Evolutionary conservation across 2,329 filamentous ascomycete genomes (phyloP).

Genomic region (Pestalotiopsis fici): DNA sequence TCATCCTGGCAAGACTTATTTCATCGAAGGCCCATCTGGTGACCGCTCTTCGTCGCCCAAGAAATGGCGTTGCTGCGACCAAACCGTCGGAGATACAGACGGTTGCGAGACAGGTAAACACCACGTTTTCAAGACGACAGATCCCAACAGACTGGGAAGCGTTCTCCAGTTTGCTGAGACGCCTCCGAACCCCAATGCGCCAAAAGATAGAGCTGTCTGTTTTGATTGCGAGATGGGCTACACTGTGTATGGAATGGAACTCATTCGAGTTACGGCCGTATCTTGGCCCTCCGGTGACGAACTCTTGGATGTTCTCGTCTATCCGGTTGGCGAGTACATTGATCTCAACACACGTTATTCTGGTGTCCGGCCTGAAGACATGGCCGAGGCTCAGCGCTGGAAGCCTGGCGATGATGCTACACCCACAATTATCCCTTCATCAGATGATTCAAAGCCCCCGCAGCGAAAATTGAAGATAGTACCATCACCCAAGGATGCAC

Average conservation of each 20-base stretch:
- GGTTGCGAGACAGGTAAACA: slow-evolving; percentile 73
- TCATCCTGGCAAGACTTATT: slow-evolving; percentile 74
- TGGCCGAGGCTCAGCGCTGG: slow-evolving; percentile 67
- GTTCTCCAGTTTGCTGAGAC: slow-evolving; percentile 81
- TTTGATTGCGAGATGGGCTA: slow-evolving; percentile 99
- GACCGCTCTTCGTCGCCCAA: slow-evolving; percentile 59
- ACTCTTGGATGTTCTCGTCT: slow-evolving; percentile 82
- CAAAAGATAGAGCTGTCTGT: slow-evolving; percentile 65
- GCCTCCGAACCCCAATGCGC: slow-evolving; percentile 60
- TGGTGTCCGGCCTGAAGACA: slow-evolving; percentile 79
- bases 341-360: slow-evolving; percentile 94
- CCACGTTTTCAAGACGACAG: slow-evolving; percentile 86
- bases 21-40: slow-evolving; percentile 57
- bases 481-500: slow-evolving; percentile 71
- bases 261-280: slow-evolving; percentile 86
- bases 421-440: slow-evolving; percentile 23
- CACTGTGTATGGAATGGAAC: slow-evolving; percentile 83
- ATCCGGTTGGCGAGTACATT: slow-evolving; percentile 79
- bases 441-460: slow-evolving; percentile 23
- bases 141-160: slow-evolving; percentile 73
- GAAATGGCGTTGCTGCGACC: slow-evolving; percentile 77
- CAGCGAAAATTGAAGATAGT: slow-evolving; percentile 68
- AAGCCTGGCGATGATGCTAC: slow-evolving; percentile 27
- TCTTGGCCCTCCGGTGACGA: slow-evolving; percentile 78
- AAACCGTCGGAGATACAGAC: slow-evolving; percentile 67